Evolutionary conservation across 805 yeast species (phyloP), one percentile per base, ranked within the genome.

Genomic region (Metschnikowia shivogae): DNA sequence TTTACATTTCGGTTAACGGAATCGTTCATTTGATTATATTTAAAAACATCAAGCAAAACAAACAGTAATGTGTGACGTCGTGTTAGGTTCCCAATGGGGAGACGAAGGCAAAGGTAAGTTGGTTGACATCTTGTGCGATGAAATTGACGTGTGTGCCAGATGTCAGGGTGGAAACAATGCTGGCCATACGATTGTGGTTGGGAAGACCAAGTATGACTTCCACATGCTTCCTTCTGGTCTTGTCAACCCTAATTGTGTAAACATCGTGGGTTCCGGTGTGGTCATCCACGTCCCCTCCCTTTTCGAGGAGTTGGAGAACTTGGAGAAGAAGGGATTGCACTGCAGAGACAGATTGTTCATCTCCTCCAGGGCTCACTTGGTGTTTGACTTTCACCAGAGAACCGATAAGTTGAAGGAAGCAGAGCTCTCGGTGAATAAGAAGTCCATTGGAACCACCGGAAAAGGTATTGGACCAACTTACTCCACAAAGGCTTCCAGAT

Each of bases 91-190:
- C 70, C 99, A 93, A 72, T 93, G 99, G 99, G 99, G 99, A 54
- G 99, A 93, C 64, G 99, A 93, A 80, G 99, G 99, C 64, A 93
- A 93, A 66, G 99, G 99, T 47, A 93, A 93, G 70, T 78, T 93
- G 47, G 99, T 93, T 40, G 99, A 93, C 65, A 74, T 93, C 45
- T 77, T 93, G 42, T 95, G 98, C 70, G 98, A 92, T 60, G 82
- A 88, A 55, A 85, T 93, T 58, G 98, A 93, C 57, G 92, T 93
- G 34, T 95, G 97, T 66, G 97, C 98, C 26, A 81, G 99, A 66
- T 92, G 98, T 71, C 90, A 86, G 64, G 99, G 99, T 68, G 99
- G 99, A 62, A 93, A 93, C 76, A 93, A 93, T 64, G 99, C 99
- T 26, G 99, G 99, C 30, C 99, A 93, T 67, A 93, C 99, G 36